phyloP scores from a whole-genome alignment of 306 rosid genomes.

The Myrica gale region DNA sequence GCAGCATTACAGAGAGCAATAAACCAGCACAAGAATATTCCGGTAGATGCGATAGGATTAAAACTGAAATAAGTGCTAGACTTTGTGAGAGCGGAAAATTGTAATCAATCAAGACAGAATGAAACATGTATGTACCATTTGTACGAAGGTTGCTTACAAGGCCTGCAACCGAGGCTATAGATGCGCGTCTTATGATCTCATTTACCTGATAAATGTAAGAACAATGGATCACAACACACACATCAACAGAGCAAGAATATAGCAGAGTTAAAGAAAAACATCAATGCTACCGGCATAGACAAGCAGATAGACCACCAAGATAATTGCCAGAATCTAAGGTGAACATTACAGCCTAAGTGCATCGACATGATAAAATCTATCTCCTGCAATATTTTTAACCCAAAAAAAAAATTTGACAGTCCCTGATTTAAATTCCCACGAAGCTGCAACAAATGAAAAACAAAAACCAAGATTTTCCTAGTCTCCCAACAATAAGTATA shows the following conservation, averaged over 20 bases:
- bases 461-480: background rate
- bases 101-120: slow-evolving; percentile 5
- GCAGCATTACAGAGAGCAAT: background rate
- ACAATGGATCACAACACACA: slow-evolving; percentile 22
- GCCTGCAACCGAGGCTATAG: slow-evolving; percentile 65
- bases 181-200: slow-evolving; percentile 68
- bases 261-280: background rate
- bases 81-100: background rate
- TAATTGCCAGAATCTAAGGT: background rate
- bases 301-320: background rate
- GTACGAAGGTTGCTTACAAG: slow-evolving; percentile 77
- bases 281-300: background rate
- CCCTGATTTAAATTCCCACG: background rate
- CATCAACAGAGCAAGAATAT: slow-evolving; percentile 10
- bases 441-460: background rate
- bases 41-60: background rate
- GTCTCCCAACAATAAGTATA: background rate
- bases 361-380: background rate
- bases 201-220: slow-evolving; percentile 54
- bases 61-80: background rate
- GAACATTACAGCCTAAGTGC: background rate
- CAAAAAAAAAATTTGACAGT: background rate
- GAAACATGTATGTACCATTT: slow-evolving; percentile 50
- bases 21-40: background rate
- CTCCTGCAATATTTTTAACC: background rate